Base-by-base conservation (phyloP, 148 eudicot genomes). In the Amaranthus cruentus region DNA sequence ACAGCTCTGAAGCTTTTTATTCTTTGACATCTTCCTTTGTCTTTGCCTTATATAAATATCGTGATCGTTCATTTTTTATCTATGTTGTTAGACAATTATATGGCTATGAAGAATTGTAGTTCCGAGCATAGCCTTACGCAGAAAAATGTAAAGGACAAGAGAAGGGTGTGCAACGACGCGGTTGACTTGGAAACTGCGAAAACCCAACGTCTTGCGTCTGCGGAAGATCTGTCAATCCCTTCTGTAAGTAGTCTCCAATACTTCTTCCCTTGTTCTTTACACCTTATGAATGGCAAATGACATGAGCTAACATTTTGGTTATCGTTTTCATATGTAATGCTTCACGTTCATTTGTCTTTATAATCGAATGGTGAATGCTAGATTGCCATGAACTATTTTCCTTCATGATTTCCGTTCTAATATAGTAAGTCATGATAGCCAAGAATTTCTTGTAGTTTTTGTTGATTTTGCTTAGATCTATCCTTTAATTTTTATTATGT, bases 151-250 rank as follows among this genome's bases (percentile, higher is more conserved):
- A 13, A 52, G 42, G 69, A 67, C 81, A 66, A 50, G 46, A 60
- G 53, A 69, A 65, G 73, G 63, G 63, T 73, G 15, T 13, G 43
- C 42, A 21, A 15, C 46, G 66, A 15, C 46, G 66, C 61, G 9
- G 74, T 59, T 11, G 57, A 59, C 64, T 73, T 73, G 64, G 73
- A 68, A 46, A 46, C 55, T 14, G 63, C 42, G 55, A 73, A 77
- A 65, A 73, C 4, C 59, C 84, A 81, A 68, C 44, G 80, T 68
- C 86, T 88, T 56, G 12, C 75, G 51, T 51, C 67, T 66, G 81
- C 76, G 50, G 91, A 81, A 55, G 79, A 84, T 68, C 80, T 88
- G 62, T 71, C 87, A 9, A 74, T 85, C 52, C 91, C 91, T n/a
- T 78, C 84, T 14, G 91, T 88, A 78, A 38, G 79, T 69, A 59